phyloP scores from a whole-genome alignment of 805 yeast species.

The Cyberlindnera samutprakarnensis region DNA sequence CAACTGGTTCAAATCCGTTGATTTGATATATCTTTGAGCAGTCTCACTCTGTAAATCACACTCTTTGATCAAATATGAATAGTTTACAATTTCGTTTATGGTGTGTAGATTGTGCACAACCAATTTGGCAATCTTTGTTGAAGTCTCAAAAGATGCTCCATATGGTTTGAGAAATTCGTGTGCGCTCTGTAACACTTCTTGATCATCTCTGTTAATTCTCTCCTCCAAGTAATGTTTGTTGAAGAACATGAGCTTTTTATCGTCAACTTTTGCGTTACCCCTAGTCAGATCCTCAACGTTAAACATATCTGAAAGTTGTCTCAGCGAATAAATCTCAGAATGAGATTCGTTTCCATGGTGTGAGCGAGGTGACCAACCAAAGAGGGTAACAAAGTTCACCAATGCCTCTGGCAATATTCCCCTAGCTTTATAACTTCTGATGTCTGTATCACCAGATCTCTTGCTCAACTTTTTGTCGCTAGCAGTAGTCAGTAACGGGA shows the following conservation, averaged over 20 bases:
- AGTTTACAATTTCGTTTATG: constrained; percentile 44
- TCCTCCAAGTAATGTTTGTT: constrained; percentile 60
- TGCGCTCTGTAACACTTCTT: constrained; percentile 29
- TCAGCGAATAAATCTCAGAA: constrained; percentile 44
- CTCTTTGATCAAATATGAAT: constrained; percentile 40
- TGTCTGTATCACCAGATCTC: constrained; percentile 75
- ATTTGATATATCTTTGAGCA: constrained; percentile 26
- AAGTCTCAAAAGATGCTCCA: constrained; percentile 23
- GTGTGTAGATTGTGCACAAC: constrained; percentile 45
- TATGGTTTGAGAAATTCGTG: constrained; percentile 14
- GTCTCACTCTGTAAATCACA: constrained; percentile 17
- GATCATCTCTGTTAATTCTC: constrained; percentile 32
- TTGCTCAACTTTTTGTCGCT: constrained; percentile 77
- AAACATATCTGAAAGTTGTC: constrained; percentile 49
- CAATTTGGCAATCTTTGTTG: constrained; percentile 32
- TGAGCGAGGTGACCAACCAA: constrained; percentile 88
- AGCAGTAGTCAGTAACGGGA: constrained; percentile 75
- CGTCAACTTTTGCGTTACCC: constrained; percentile 91
- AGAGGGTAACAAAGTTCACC: constrained; percentile 76
- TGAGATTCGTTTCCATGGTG: constrained; percentile 38
- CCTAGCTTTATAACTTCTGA: constrained; percentile 44
- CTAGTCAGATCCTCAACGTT: constrained; percentile 70
- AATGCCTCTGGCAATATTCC: constrained; percentile 86
- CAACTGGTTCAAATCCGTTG: constrained; percentile 10
- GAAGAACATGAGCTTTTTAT: constrained; percentile 64